phyloP scores from a whole-genome alignment of 768 basidiomycete genomes.

The Macrolepiota dolichaula region DNA sequence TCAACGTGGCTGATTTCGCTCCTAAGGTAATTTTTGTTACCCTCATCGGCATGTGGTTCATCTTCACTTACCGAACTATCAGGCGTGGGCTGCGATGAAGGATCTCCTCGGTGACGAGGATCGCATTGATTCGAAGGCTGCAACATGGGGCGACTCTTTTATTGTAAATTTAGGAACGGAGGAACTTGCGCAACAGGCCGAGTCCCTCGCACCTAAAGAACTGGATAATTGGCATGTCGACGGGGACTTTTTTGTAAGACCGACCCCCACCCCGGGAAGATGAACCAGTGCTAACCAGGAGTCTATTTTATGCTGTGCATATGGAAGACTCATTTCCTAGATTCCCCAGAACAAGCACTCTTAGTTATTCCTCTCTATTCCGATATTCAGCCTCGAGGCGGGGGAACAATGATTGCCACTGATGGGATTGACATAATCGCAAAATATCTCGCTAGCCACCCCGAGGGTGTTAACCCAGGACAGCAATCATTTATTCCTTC shows the following conservation, averaged over 20 bases:
- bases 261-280: not conserved
- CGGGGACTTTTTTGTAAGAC: slow-evolving; percentile 51
- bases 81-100: slow-evolving; percentile 60
- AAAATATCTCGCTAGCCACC: slow-evolving; percentile 46
- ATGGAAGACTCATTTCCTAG: slow-evolving; percentile 53
- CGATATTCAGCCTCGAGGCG: slow-evolving; percentile 50
- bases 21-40: slow-evolving; percentile 36
- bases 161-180: slow-evolving; percentile 60
- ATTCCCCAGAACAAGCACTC: slow-evolving; percentile 63
- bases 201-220: slow-evolving; percentile 33
- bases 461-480: slow-evolving; percentile 47
- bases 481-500: slow-evolving; percentile 45
- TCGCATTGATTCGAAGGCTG: slow-evolving; percentile 45
- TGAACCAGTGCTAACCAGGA: not conserved
- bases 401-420: slow-evolving; percentile 58
- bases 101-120: slow-evolving; percentile 61
- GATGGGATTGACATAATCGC: slow-evolving; percentile 51
- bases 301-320: not conserved
- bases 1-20: slow-evolving; percentile 44
- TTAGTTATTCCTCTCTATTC: slow-evolving; percentile 61
- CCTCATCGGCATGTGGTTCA: slow-evolving; percentile 22
- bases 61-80: slow-evolving; percentile 20
- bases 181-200: slow-evolving; percentile 30
- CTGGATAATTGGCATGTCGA: slow-evolving; percentile 66
- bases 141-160: slow-evolving; percentile 56